Evolutionary conservation across 768 basidiomycete species (phyloP).

Genomic region (Kwoniella europaea): DNA sequence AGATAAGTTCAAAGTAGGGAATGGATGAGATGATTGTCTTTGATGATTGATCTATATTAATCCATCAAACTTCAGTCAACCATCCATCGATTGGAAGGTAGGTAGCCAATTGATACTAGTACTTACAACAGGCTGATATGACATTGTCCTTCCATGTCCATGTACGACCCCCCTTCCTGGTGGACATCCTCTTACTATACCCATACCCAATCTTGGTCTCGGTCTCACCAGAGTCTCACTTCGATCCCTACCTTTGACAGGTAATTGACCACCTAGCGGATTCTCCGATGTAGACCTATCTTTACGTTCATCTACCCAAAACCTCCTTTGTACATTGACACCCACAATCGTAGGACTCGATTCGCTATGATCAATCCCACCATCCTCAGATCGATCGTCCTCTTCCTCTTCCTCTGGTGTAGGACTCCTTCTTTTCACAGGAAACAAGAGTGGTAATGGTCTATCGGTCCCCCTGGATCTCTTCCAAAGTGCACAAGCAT

Average conservation of each 20-base stretch:
- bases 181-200: not conserved
- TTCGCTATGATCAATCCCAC: not conserved
- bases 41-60: not conserved
- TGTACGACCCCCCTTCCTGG: not conserved
- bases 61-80: no score
- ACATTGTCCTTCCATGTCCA: conserved; percentile 1
- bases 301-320: not conserved
- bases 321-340: not conserved
- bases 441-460: conserved; percentile 39
- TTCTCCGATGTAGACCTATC: not conserved
- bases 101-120: not conserved
- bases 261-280: no score
- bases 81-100: not conserved
- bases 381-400: not conserved
- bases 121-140: not conserved
- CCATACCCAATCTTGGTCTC: not conserved
- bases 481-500: conserved; percentile 50
- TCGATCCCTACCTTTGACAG: not conserved
- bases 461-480: conserved; percentile 41
- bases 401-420: not conserved
- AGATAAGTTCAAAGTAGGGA: no score
- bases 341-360: not conserved
- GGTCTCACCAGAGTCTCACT: not conserved
- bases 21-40: not conserved
- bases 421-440: conserved; percentile 9